Evolutionary conservation across 2,329 filamentous ascomycete genomes (phyloP).

Genomic region (Annulohypoxylon truncatum): DNA sequence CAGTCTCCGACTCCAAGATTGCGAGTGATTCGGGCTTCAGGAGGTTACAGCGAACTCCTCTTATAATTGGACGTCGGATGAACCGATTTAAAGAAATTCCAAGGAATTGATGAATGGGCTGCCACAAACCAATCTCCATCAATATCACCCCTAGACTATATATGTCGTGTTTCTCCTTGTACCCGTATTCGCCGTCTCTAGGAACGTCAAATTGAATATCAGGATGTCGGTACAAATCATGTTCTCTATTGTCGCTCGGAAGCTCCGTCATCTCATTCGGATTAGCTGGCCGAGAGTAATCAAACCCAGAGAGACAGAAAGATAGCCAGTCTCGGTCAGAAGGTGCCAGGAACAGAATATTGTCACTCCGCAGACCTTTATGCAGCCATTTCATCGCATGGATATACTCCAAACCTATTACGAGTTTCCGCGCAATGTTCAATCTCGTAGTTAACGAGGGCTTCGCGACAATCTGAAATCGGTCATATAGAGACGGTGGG

Average conservation of each 20-base stretch:
- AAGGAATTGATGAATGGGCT: constrained; percentile 1
- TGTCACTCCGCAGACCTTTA: not conserved
- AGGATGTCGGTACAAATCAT: not conserved
- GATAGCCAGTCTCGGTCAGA: not conserved
- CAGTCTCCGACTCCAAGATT: not conserved
- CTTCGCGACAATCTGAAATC: not conserved
- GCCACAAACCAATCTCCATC: constrained; percentile 5
- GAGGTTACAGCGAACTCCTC: not conserved
- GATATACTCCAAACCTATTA: not conserved
- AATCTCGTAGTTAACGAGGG: not conserved
- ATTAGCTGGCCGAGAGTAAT: not conserved
- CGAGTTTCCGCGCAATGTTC: not conserved
- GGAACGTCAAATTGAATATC: not conserved
- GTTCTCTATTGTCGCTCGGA: not conserved
- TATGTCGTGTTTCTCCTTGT: not conserved
- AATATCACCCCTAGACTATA: constrained; percentile 1
- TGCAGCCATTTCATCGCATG: not conserved
- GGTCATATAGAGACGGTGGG: not conserved
- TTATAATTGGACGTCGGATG: not conserved
- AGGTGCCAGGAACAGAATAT: not conserved
- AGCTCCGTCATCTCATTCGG: not conserved
- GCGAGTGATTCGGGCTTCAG: not conserved
- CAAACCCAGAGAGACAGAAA: not conserved
- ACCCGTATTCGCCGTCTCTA: constrained; percentile 3
- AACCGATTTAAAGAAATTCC: not conserved